A percentile compares a stretch with the other conserved stretches of the same genome.
Evolutionary conservation across 202 grass and related monocot genomes (phyloP).

Genomic region (Thinopyrum obtusiflorum): DNA sequence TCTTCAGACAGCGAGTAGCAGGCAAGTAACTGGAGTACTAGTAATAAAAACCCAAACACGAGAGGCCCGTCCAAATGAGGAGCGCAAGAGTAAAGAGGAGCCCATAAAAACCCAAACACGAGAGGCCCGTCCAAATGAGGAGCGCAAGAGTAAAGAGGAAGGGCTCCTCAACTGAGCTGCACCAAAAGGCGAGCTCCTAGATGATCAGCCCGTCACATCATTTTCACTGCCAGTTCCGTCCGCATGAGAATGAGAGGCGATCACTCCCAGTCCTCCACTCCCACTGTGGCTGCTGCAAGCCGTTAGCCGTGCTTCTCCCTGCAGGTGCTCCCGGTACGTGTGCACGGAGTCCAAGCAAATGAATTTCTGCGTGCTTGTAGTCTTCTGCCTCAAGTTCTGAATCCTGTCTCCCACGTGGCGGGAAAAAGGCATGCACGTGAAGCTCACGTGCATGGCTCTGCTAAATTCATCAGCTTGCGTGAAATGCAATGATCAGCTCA

Average conservation of each 20-base stretch:
- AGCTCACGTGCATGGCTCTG: neutral
- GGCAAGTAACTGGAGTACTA: too few species aligned
- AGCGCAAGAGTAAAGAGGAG: too few species aligned
- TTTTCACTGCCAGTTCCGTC: too few species aligned
- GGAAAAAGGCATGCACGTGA: conserved; percentile 7
- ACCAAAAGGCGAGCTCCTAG: neutral
- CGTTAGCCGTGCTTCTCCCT: neutral
- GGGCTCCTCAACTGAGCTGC: conserved; percentile 1
- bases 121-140: too few species aligned
- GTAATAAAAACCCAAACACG: too few species aligned
- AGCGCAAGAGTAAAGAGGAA: neutral
- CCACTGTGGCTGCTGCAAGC: too few species aligned
- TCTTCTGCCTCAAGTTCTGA: neutral
- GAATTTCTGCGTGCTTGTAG: neutral
- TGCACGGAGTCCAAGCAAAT: conserved; percentile 3
- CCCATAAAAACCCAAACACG: too few species aligned
- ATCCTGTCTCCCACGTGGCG: conserved; percentile 39
- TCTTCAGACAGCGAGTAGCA: too few species aligned
- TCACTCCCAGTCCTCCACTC: neutral
- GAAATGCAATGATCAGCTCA: neutral
- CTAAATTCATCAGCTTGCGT: neutral
- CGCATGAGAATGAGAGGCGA: too few species aligned
- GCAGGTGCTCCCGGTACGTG: neutral
- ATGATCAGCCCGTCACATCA: conserved; percentile 6
- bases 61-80: too few species aligned